Percentiles rank a stretch among this genome's conserved stretches.
These are phyloP conservation scores for Talaromyces atroroseus DNA, from an alignment of 2,329 filamentous ascomycete genomes.

Conservation along the genomic window DNA sequence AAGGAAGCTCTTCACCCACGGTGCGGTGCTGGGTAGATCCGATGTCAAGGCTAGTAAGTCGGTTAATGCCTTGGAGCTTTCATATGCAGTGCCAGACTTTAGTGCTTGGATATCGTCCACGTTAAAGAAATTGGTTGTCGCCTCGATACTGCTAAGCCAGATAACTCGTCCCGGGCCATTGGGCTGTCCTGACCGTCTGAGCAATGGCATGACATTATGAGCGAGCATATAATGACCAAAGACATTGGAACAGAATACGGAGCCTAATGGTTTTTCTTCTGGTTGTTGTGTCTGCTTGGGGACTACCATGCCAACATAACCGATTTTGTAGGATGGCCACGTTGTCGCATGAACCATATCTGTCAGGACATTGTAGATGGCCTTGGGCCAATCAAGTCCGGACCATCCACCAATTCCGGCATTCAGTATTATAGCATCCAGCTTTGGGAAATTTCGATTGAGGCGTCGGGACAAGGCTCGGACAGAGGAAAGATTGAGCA, in stretches of 20 bases:
- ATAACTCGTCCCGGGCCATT: conserved; percentile 61
- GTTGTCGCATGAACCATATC: conserved; percentile 65
- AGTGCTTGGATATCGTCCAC: conserved; percentile 72
- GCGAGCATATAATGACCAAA: conserved; percentile 92
- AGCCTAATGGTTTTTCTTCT: conserved; percentile 60
- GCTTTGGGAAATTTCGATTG: conserved; percentile 52
- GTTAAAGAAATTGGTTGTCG: conserved; percentile 52
- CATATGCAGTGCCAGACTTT: conserved; percentile 62
- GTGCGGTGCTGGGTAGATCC: conserved; percentile 57
- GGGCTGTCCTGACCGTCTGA: conserved; percentile 47
- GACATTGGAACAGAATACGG: conserved; percentile 85
- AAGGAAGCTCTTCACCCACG: conserved; percentile 56
- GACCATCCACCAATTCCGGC: conserved; percentile 84
- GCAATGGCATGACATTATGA: conserved; percentile 71
- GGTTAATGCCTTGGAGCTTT: conserved; percentile 79
- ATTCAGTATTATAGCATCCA: conserved; percentile 79
- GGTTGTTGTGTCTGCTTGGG: conserved; percentile 45
- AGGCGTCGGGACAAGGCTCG: conserved; percentile 50
- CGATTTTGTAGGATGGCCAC: conserved; percentile 71
- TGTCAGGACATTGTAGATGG: conserved; percentile 53
- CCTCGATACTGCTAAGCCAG: conserved; percentile 83
- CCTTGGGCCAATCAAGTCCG: conserved; percentile 64
- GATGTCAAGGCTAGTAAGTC: conserved; percentile 75
- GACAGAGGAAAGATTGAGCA: conserved; percentile 51
- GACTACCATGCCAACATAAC: conserved; percentile 51